Base-by-base conservation (phyloP, 2,329 filamentous ascomycete species). In the Talaromyces rugulosus region DNA sequence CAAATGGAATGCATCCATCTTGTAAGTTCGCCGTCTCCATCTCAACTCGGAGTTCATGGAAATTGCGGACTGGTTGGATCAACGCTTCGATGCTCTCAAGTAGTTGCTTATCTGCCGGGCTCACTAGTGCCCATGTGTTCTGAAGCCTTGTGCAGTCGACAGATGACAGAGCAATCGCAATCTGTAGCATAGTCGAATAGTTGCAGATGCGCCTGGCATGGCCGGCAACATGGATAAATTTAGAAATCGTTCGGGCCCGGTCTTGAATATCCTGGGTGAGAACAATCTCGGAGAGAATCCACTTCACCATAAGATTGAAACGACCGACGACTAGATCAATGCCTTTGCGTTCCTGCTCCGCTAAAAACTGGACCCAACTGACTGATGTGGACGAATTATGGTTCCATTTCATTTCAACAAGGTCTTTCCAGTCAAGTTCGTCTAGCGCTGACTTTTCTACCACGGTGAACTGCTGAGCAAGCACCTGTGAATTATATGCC, bases 241-340 rank as follows among this genome's bases (percentile, higher is more conserved):
- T 88, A 59, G 82, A 79, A 61, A 89, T 83, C 53, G 83, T 83
- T 30, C 79, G 77, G n/a, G 83, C 85, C 62, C 86, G 80, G 68
- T 88, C 85, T 30, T 83, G 75, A 6, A 84, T 77, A 57, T 82
- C 78, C 36, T 81, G 79, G 0, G 85, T 88, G 18, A 89, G 78
- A 11, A 89, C 75, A 64, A 85, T 82, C 67, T 88, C 85, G 0
- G 86, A 88, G 11, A 87, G 75, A 8, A 82, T 82, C 86, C 86
- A 89, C 75, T 88, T 88, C 63, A 87, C 85, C 65, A 88, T 83
- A 4, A 89, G 76, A 65, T 89, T 89, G 77, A 88, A 88, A 30
- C 86, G 84, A 28, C 85, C 84, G 56, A 87, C 86, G 63, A 88
- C 85, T 40, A 89, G 76, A 64, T 88, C 86, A 51, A 89, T 85